phyloP scores from a whole-genome alignment of 2,329 filamentous ascomycete genomes.

The Fusarium sororula region DNA sequence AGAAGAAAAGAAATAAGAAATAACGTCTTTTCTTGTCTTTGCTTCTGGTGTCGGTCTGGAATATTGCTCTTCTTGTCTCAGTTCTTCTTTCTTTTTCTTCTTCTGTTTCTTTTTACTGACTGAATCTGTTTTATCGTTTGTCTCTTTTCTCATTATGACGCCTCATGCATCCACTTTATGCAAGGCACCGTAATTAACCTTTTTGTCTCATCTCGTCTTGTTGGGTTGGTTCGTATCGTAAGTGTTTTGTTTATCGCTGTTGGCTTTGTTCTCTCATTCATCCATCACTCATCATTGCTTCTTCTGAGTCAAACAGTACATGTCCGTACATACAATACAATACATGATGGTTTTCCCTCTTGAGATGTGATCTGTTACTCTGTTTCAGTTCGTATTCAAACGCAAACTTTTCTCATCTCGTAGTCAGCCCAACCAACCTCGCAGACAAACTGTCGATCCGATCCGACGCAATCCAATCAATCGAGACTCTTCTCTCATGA shows the following conservation, averaged over 20 bases:
- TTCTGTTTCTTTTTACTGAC: not conserved
- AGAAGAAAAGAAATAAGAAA: not conserved
- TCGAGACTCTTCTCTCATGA: not conserved
- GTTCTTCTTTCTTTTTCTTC: not conserved
- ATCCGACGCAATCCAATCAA: slow-evolving; percentile 1
- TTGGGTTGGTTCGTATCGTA: not conserved
- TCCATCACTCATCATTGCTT: slow-evolving; percentile 2
- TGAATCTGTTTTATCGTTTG: not conserved
- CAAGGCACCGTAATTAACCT: slow-evolving; percentile 20
- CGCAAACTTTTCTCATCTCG: not conserved
- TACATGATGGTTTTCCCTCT: not conserved
- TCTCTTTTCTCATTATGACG: slow-evolving; percentile 24
- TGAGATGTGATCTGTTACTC: slow-evolving; percentile 23
- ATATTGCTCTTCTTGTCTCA: slow-evolving; percentile 29
- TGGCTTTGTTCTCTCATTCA: slow-evolving; percentile 17
- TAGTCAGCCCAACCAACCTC: not conserved
- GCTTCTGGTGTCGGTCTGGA: slow-evolving; percentile 32
- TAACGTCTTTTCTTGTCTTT: not conserved
- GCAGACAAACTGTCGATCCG: slow-evolving; percentile 9
- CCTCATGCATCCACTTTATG: slow-evolving; percentile 27
- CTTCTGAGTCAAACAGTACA: not conserved
- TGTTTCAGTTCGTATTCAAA: not conserved
- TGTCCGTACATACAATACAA: not conserved
- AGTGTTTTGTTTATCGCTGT: not conserved
- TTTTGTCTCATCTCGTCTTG: not conserved